Conservation (phyloP, 108 stramenopile genomes). For the Skeletonema potamos region DNA sequence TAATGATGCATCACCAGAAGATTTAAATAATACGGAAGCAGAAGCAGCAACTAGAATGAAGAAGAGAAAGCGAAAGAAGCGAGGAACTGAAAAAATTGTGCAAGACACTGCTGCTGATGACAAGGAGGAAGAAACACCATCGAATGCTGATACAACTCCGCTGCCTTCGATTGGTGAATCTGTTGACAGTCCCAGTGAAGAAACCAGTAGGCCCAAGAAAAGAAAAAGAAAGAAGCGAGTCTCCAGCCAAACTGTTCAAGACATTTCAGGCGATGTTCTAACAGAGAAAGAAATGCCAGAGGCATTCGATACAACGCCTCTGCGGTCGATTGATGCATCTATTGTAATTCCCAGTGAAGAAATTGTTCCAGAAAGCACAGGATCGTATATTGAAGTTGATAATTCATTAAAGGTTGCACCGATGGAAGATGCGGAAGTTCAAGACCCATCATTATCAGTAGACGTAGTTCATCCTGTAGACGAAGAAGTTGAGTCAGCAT, state of each 20-base stretch:
- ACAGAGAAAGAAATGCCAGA: neutral
- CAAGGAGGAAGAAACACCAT: neutral
- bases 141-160: neutral
- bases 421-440: conserved; percentile 6
- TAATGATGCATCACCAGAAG: too few relatives aligned
- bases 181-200: neutral
- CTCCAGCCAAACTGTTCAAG: neutral
- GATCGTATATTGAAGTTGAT: conserved; percentile 9
- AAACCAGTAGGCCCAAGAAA: conserved; percentile 2
- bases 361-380: conserved; percentile 8
- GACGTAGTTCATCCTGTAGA: neutral
- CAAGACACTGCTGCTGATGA: neutral
- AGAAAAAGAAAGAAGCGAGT: conserved; percentile 7
- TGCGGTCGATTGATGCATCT: neutral
- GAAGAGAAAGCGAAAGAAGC: neutral
- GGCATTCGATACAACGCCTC: neutral
- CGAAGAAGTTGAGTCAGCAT: neutral
- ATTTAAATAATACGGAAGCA: neutral
- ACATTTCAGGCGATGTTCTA: neutral
- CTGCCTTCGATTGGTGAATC: neutral
- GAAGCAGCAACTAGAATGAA: neutral
- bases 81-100: neutral
- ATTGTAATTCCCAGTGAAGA: conserved; percentile 2
- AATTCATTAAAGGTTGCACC: neutral
- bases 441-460: neutral